Evolutionary conservation across 352 stramenopile species (phyloP), one percentile per base, ranked within the genome.

Genomic region (Pseudoperonospora humuli): DNA sequence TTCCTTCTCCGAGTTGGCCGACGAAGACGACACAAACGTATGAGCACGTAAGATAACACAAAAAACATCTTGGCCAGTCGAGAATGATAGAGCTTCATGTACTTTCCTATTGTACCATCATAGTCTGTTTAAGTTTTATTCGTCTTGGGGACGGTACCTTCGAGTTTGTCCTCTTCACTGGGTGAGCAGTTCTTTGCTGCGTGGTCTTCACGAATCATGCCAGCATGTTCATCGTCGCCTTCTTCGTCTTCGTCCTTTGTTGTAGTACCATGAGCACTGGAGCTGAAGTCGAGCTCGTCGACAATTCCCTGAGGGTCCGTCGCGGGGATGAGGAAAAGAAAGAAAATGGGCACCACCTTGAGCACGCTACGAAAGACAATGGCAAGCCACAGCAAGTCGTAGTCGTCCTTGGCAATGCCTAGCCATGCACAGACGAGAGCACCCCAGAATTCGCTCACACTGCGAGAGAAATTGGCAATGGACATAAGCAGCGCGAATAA

Each of bases 401-500:
- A 98, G 55, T 92, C 72, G 52, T 70, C 79, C 57, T 95, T 92
- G 20, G 79, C 77, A 31, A 98, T 93, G 7, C 84, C 85, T 7
- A 97, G 64, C 29, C 65, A 61, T 10, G 86, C 75, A 43, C 90
- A 97, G 18, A 98, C 71, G 7, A 85, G 51, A 7, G 92, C 90
- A 1, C 92, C 91, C 59, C 96, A 78, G 60, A 98, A 96, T 24
- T 91, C 92, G 14, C 91, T 96, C 15, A 97, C 61, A 25, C 90
- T 94, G 31, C 73, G 86, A 18, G 88, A 95, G 39, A 95, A 93
- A 70, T 98, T 98, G 50, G 93, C 97, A 46, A 98, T 97, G 0
- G 83, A 96, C 95, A 98, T 98, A 37, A 98, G 70, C 29, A 96
- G 75, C 5, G 94, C 95, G 74, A 98, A 98, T 7, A 98, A 64